Percentiles rank a stretch among this genome's conserved stretches.
Conservation (phyloP, 1,284 basidiomycete species). For the Leucoagaricus sp. region DNA sequence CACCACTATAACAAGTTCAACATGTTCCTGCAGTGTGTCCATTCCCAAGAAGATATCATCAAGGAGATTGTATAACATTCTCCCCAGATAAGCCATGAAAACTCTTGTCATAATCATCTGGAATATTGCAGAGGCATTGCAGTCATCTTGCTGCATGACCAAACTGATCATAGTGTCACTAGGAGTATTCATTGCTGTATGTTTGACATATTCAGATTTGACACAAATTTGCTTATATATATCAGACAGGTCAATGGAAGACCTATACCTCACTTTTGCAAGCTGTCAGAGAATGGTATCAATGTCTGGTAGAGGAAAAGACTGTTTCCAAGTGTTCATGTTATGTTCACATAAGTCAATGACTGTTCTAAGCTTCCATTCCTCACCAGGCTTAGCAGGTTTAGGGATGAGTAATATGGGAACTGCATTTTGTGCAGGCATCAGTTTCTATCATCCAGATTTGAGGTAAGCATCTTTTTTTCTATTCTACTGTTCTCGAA, state of each 20-base stretch:
- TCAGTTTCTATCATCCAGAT: conserved; percentile 28
- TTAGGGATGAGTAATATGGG: conserved; percentile 37
- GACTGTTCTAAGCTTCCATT: conserved; percentile 27
- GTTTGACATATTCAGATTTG: conserved; percentile 25
- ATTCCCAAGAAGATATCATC: conserved; percentile 37
- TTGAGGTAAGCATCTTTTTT: conserved; percentile 28
- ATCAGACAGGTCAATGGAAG: conserved; percentile 31
- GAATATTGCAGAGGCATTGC: conserved; percentile 37
- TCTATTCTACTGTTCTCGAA: conserved; percentile 26
- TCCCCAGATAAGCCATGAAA: conserved; percentile 24
- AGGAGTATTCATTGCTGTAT: conserved; percentile 29
- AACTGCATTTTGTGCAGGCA: conserved; percentile 26
- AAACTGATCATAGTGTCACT: conserved; percentile 38
- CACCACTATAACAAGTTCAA: background rate
- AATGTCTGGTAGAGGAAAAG: conserved; percentile 33
- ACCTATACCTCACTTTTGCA: conserved; percentile 22
- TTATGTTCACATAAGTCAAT: conserved; percentile 32
- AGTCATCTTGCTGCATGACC: conserved; percentile 39
- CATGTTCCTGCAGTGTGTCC: background rate
- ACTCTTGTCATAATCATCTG: conserved; percentile 36
- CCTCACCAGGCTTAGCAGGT: conserved; percentile 22
- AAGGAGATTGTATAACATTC: conserved; percentile 21
- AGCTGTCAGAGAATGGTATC: conserved; percentile 27
- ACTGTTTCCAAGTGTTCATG: conserved; percentile 35
- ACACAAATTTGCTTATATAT: conserved; percentile 37